Evolutionary conservation across 352 stramenopile genomes (phyloP), one percentile per base, ranked within the genome.

Genomic region (Thraustochytrium sp.): DNA sequence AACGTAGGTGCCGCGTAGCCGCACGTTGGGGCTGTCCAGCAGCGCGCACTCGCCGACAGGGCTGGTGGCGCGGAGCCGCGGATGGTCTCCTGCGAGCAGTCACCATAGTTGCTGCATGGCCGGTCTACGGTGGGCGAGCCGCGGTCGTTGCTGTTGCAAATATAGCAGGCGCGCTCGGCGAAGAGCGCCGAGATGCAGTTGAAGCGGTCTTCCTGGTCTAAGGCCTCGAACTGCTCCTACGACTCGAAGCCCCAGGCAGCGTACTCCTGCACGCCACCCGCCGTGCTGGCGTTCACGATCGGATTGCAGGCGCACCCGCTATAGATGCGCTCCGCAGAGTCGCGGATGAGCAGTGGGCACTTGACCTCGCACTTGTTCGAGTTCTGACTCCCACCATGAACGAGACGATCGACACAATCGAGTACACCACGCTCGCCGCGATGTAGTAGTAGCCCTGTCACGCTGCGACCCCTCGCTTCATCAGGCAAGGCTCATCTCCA

Each of bases 361-460:
- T 65, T 13, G 18, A 46, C 31, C 23, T 40, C 11, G 31, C 68
- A 80, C 5, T 23, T 42, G n/a, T 34, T 23, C 13, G 68, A 42
- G 26, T 63, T 46, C 18, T 48, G 18, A 11, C 46, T 44, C 23
- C 36, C 0, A 21, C n/a, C 68, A 80, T 44, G 53, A 80, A 80
- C 21, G 68, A 46, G 9, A 34, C 46, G n/a, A 80, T 72, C 8
- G 68, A 80, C 8, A 80, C 36, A 1, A 34, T 9, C 51, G 63
- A 42, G 68, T 80, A 80, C 23, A 75, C 37, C 36, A 64, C 38
- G 16, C 21, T n/a, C n/a, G 48, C 34, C 18, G 46, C 16, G 34
- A 68, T 42, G 49, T 80, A 80, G 38, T 80, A 80, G 48, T 64
- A n/a, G n/a, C 76, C 68, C n/a, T 51, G 40, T 72, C 76, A 42